Percentiles rank a stretch among this genome's conserved stretches.
Conservation (phyloP, 345 rosid genomes). For the Clausena lansium region DNA sequence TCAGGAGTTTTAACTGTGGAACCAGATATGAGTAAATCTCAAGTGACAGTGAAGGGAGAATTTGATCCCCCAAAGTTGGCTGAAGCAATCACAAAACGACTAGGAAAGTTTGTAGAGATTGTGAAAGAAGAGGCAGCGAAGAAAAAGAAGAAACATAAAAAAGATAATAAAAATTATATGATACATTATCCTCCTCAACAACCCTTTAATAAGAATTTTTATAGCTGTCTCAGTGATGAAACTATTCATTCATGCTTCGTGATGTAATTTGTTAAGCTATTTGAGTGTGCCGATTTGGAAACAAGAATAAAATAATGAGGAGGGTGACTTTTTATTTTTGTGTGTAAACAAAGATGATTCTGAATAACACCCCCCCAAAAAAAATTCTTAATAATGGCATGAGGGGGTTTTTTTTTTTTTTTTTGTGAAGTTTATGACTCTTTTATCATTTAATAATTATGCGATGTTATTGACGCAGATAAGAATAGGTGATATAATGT, state of each 20-base stretch:
- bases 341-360: neutral
- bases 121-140: conserved; percentile 33
- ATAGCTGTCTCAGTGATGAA: conserved; percentile 45
- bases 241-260: conserved; percentile 45
- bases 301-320: neutral
- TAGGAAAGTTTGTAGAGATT: conserved; percentile 52
- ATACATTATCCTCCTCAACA: conserved; percentile 46
- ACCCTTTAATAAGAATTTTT: conserved; percentile 14
- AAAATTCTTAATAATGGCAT: too few relatives aligned
- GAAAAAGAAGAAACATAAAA: neutral
- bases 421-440: too few relatives aligned
- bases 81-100: conserved; percentile 31
- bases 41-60: conserved; percentile 50
- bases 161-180: conserved; percentile 1
- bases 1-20: conserved; percentile 54
- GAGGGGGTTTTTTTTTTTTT: too few relatives aligned
- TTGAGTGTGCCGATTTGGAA: neutral
- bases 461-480: too few relatives aligned
- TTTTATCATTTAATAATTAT: too few relatives aligned
- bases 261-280: conserved; percentile 33
- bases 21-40: conserved; percentile 49
- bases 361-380: neutral
- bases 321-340: neutral
- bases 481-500: too few relatives aligned
- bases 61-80: conserved; percentile 47